Percentiles rank a stretch among this genome's conserved stretches.
Conservation (phyloP, 805 yeast genomes). For the Saccharomycopsis synnaedendra region DNA sequence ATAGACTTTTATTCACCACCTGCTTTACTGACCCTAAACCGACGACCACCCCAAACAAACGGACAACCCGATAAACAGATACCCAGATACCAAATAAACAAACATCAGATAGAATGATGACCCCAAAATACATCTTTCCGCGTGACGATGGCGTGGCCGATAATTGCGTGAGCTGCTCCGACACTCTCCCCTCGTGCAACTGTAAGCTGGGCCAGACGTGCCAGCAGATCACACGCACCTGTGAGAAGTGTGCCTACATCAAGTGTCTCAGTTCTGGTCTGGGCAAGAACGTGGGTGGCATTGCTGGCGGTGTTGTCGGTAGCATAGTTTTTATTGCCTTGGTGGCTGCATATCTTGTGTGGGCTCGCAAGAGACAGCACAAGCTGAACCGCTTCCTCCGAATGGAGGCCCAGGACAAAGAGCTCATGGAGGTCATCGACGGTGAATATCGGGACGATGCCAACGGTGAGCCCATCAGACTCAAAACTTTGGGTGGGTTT, state of each 20-base stretch:
- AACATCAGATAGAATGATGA: background rate
- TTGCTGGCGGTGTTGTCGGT: slow-evolving; percentile 16
- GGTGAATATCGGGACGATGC: slow-evolving; percentile 1
- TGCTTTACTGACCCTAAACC: too few relatives aligned
- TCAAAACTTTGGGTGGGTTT: background rate
- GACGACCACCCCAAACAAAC: too few relatives aligned
- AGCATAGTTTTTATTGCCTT: slow-evolving; percentile 10
- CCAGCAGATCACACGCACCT: slow-evolving; percentile 1
- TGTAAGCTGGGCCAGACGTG: slow-evolving; percentile 7
- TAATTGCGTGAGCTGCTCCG: slow-evolving; percentile 7
- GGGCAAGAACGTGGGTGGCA: slow-evolving; percentile 15
- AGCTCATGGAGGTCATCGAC: slow-evolving; percentile 6
- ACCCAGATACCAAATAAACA: too few relatives aligned
- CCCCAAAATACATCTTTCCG: background rate
- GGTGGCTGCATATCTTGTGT: slow-evolving; percentile 11
- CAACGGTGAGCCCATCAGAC: background rate
- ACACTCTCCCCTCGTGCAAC: slow-evolving; percentile 2
- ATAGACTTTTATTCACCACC: too few relatives aligned
- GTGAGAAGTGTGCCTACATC: slow-evolving; percentile 6
- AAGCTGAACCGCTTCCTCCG: slow-evolving; percentile 9
- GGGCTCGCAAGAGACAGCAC: slow-evolving; percentile 13
- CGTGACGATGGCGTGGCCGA: slow-evolving; percentile 3
- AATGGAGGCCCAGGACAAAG: slow-evolving; percentile 16
- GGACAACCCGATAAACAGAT: too few relatives aligned
- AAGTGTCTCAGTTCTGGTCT: slow-evolving; percentile 1